These are phyloP conservation scores for Xerocomus brunneocitrinus DNA, from an alignment of 768 basidiomycete species.

Conservation along the genomic window DNA sequence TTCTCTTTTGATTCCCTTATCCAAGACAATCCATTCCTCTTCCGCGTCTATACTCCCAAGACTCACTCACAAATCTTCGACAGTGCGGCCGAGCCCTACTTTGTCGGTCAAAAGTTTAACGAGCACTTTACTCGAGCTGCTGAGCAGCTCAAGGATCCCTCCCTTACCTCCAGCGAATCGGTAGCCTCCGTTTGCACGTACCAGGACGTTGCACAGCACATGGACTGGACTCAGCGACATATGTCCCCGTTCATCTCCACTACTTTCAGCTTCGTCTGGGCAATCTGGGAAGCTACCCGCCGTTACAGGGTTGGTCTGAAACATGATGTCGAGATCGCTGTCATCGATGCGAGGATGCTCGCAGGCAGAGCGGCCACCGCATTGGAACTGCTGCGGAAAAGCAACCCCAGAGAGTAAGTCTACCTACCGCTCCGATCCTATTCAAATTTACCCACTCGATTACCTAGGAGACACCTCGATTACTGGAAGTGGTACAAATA, in stretches of 20 bases:
- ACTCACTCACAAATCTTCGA: conserved; percentile 50
- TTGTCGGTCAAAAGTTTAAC: conserved; percentile 64
- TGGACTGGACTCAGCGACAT: conserved; percentile 75
- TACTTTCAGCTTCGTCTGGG: conserved; percentile 80
- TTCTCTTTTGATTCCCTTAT: conserved; percentile 58
- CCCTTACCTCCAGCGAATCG: conserved; percentile 30
- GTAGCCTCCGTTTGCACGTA: conserved; percentile 40
- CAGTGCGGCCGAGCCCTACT: conserved; percentile 51
- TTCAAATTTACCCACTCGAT: background rate
- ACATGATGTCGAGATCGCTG: conserved; percentile 71
- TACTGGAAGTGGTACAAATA: conserved; percentile 77
- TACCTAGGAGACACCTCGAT: conserved; percentile 49
- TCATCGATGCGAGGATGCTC: conserved; percentile 67
- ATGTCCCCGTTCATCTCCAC: conserved; percentile 68
- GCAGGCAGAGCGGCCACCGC: conserved; percentile 58
- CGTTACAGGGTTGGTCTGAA: conserved; percentile 71
- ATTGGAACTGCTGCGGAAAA: conserved; percentile 55
- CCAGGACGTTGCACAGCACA: conserved; percentile 59
- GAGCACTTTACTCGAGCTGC: conserved; percentile 34
- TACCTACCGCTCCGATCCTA: background rate
- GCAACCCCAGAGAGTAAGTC: conserved; percentile 52
- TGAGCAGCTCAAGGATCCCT: conserved; percentile 35
- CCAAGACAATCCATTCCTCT: conserved; percentile 66
- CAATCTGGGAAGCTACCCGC: conserved; percentile 75
- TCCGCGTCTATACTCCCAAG: conserved; percentile 77